Base-by-base conservation (phyloP, 331 rosid genomes). In the Arachis monticola region DNA sequence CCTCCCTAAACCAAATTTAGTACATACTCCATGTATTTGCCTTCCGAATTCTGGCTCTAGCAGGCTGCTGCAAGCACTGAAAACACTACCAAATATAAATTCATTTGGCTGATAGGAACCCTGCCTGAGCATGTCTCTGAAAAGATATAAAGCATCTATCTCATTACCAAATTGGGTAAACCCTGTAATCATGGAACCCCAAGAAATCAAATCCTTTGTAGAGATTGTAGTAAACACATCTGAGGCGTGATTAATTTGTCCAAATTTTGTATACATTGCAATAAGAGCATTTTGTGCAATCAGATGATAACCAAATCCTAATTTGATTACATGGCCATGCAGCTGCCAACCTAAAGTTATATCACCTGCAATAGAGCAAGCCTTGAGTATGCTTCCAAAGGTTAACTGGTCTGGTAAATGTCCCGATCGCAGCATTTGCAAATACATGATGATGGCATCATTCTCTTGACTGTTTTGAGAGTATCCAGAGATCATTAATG, bases 111-210 rank as follows among this genome's bases (percentile, higher is more conserved):
- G 81, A 74, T 88, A 82, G 65, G 61, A 12, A 47, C 88, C 88
- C 50, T 77, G 88, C 67, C 74, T 55, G 52, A 92, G 52, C 92
- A 92, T 88, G 45, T 89, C 89, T 80, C 81, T 83, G 14, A 89
- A 89, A 75, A 85, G 83, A 72, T 14, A 62, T 72, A 89, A 83
- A 62, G 93, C 93, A 79, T 92, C 88, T n/a, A 79, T 67, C 59
- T 80, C 88, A 80, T 77, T 85, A 59, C 92, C 96, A 69, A 85
- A 88, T 77, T 83, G 96, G 14, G 93, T 82, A 77, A 82, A 85
- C 67, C 96, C 96, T 2, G 88, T 78, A 79, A 88, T 89, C 84
- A 92, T 89, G 50, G 96, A 86, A 17, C 93, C 82, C 96, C 93
- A 89, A 38, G 97, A 88, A 76, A 92, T 82, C 74, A 92, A 85